Percentiles rank a stretch among this genome's conserved stretches.
Conservation (phyloP, 768 basidiomycete species). For the Rhodosporidiobolus odoratus region DNA sequence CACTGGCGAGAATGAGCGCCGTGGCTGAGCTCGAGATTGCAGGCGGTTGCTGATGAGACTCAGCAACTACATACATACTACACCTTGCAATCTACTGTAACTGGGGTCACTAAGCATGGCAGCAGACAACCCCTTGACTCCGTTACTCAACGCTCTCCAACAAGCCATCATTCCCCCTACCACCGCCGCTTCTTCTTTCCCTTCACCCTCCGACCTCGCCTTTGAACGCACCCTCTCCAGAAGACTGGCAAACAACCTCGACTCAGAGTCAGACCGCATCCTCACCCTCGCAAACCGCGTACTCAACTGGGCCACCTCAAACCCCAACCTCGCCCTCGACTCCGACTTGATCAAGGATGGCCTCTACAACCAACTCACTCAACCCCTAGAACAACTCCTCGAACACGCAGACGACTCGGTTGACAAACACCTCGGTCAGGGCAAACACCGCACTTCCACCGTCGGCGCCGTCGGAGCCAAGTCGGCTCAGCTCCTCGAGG, state of each 20-base stretch:
- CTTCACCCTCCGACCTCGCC: constrained; percentile 63
- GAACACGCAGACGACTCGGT: constrained; percentile 80
- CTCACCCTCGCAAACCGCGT: constrained; percentile 59
- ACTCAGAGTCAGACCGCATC: constrained; percentile 62
- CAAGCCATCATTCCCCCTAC: constrained; percentile 39
- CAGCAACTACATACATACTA: no score
- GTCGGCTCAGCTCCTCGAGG: constrained; percentile 37
- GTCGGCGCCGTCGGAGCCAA: constrained; percentile 19
- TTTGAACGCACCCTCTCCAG: constrained; percentile 84
- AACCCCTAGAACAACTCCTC: constrained; percentile 73
- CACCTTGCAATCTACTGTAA: no score
- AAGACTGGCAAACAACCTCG: constrained; percentile 63
- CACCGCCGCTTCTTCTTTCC: constrained; percentile 44
- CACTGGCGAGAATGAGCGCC: no score
- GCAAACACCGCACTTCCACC: constrained; percentile 50
- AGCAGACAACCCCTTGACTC: neutral
- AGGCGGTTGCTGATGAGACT: no score
- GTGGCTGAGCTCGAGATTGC: no score
- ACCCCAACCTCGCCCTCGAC: constrained; percentile 52
- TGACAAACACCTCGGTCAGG: constrained; percentile 68
- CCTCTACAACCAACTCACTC: constrained; percentile 71
- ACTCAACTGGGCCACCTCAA: constrained; percentile 56
- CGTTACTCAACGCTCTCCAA: constrained; percentile 15
- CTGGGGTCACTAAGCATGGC: neutral
- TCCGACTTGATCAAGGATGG: constrained; percentile 66